Conservation (phyloP, 352 stramenopile species). For the Thalassiosira pacifica region DNA sequence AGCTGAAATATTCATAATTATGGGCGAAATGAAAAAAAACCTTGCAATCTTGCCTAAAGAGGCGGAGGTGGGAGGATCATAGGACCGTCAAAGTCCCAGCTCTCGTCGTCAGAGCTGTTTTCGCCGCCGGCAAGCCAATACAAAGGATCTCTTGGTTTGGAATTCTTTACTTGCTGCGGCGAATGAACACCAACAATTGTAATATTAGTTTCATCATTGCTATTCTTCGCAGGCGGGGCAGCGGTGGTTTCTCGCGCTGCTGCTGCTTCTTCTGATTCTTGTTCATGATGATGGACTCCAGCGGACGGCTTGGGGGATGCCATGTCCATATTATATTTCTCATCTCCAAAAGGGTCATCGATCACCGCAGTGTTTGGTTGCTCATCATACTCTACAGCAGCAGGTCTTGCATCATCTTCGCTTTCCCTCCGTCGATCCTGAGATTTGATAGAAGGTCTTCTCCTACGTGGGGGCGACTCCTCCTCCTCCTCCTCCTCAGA, state of each 20-base stretch:
- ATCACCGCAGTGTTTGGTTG: slow-evolving; percentile 3
- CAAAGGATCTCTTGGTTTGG: slow-evolving; percentile 25
- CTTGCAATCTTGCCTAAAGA: slow-evolving; percentile 20
- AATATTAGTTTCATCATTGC: neutral
- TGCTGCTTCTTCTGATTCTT: neutral
- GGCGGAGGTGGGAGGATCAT: slow-evolving; percentile 65
- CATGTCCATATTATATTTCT: slow-evolving; percentile 19
- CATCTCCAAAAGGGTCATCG: neutral
- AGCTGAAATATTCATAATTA: neutral
- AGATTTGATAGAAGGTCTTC: neutral
- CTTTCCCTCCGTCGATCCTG: neutral
- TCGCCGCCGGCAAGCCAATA: slow-evolving; percentile 57
- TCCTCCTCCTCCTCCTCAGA: slow-evolving; percentile 14
- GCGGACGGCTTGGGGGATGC: slow-evolving; percentile 18
- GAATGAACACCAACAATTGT: neutral
- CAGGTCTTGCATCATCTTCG: slow-evolving; percentile 7
- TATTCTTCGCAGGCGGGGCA: slow-evolving; percentile 1
- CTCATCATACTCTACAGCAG: neutral
- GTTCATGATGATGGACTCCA: neutral
- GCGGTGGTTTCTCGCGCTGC: neutral
- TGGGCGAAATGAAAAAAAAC: too few relatives aligned
- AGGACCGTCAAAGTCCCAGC: slow-evolving; percentile 65
- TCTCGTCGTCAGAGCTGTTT: slow-evolving; percentile 61
- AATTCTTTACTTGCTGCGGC: neutral
- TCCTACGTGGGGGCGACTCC: neutral